phyloP scores from a whole-genome alignment of 805 yeast genomes.

The Schizosaccharomyces octosporus region DNA sequence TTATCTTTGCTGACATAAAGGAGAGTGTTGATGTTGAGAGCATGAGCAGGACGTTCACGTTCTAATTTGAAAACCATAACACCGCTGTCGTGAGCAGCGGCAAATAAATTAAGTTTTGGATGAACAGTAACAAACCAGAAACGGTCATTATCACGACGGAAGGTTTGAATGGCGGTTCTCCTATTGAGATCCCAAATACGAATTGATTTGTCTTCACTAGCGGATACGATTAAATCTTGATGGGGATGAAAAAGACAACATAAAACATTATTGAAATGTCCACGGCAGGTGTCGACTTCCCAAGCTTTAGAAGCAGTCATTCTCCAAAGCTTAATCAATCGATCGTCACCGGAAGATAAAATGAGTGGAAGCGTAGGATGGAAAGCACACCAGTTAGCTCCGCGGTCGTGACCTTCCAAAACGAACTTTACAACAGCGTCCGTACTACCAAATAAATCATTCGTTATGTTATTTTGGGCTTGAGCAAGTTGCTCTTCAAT shows the following conservation, averaged over 20 bases:
- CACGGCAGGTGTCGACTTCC: constrained; percentile 97
- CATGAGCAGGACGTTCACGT: constrained; percentile 88
- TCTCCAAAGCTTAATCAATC: constrained; percentile 88
- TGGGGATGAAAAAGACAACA: constrained; percentile 80
- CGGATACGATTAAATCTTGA: constrained; percentile 76
- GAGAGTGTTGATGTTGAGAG: constrained; percentile 46
- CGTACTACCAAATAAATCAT: constrained; percentile 77
- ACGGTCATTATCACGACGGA: constrained; percentile 78
- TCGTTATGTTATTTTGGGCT: constrained; percentile 19
- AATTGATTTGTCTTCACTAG: constrained; percentile 85
- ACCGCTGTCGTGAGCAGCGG: constrained; percentile 90
- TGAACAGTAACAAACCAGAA: constrained; percentile 84
- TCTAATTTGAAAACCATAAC: constrained; percentile 93
- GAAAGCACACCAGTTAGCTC: constrained; percentile 95
- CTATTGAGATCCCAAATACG: constrained; percentile 92
- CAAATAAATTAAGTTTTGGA: constrained; percentile 76
- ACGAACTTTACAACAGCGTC: constrained; percentile 90
- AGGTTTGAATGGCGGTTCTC: constrained; percentile 79
- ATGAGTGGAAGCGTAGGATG: constrained; percentile 90
- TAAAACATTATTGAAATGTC: constrained; percentile 83
- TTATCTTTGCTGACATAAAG: constrained; percentile 60
- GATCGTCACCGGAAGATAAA: constrained; percentile 88
- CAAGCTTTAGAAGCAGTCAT: constrained; percentile 94
- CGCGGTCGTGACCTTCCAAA: constrained; percentile 92
- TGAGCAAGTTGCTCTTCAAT: constrained; percentile 24